Evolutionary conservation across 768 basidiomycete genomes (phyloP), one percentile per base, ranked within the genome.

Genomic region (Boletales sp.): DNA sequence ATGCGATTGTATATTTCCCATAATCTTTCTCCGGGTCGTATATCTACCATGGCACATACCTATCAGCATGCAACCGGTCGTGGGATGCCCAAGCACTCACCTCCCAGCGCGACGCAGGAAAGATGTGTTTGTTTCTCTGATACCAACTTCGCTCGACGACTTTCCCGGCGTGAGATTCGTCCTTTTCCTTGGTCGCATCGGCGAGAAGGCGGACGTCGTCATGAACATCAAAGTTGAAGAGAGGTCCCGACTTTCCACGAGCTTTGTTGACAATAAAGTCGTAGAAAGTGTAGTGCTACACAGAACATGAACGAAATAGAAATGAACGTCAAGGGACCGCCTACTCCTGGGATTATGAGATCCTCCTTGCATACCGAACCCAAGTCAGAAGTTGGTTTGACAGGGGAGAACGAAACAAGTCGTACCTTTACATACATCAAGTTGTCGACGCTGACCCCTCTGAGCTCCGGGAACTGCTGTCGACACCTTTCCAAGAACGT

Each of bases 141-240:
- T 98, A 96, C 78, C 89, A 99, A 52, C 88, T 88, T 55, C 96
- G 73, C 69, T 98, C 96, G 7, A 97, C 94, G 10, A 99, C 96
- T 65, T 99, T 99, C 3, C 96, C 96, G 0, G 96, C 96, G 63
- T 99, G 96, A 15, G 90, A 94, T 69, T 99, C 96, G 59, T 99
- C 94, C 70, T 98, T 98, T 71, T 99, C 96, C 57, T 86, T 82
- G 1, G 94, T 92, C 3, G 95, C 96, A 63, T 99, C 96, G 19
- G 90, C 86, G 18, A 97, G 76, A 56, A 99, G 69, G 15, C 96
- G 88, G 5, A 99, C 90, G 65, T 99, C 96, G 64, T 99, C 96
- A 67, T 99, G 96, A 7, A 98, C 96, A 69, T 99, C 96, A 63
- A 99, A 99, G 68, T 89, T 96, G 74, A 99, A 99, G 48, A 99